Percentiles rank a stretch among this genome's conserved stretches.
Evolutionary conservation across 352 stramenopile species (phyloP).

Genomic region (Aphanomyces euteiches): DNA sequence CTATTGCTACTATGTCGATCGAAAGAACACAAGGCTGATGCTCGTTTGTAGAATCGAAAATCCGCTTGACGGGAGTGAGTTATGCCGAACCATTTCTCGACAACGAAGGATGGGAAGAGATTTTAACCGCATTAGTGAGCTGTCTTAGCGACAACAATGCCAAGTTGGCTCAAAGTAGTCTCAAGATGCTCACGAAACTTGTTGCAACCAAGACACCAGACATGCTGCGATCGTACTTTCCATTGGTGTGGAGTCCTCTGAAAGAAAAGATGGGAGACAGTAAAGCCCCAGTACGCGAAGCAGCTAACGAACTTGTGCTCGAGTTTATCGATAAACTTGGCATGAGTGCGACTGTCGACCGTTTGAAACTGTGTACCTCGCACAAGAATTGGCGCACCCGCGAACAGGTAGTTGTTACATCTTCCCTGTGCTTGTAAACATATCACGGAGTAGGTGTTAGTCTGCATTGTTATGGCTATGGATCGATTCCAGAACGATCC

Average conservation of each 20-base stretch:
- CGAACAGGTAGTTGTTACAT: constrained; percentile 51
- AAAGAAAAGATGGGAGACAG: constrained; percentile 73
- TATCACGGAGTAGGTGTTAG: background rate
- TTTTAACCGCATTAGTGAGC: constrained; percentile 56
- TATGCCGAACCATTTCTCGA: constrained; percentile 31
- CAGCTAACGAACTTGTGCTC: constrained; percentile 64
- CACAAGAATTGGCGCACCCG: constrained; percentile 85
- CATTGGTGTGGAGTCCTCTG: constrained; percentile 62
- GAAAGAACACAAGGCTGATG: no score
- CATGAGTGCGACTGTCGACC: constrained; percentile 55
- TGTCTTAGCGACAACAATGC: constrained; percentile 82
- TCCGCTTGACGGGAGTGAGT: constrained; percentile 64
- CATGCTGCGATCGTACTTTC: constrained; percentile 51
- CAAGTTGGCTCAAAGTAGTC: constrained; percentile 61
- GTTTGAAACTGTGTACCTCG: constrained; percentile 43
- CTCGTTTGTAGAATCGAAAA: constrained; percentile 62
- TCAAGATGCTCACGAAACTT: constrained; percentile 61
- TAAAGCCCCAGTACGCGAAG: constrained; percentile 40
- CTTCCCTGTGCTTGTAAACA: background rate
- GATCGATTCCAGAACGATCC: constrained; percentile 23
- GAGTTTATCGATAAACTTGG: constrained; percentile 60
- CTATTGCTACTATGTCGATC: no score
- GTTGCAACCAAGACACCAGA: constrained; percentile 45
- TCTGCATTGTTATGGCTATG: constrained; percentile 22
- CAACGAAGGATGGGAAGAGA: constrained; percentile 39